phyloP scores from a whole-genome alignment of 805 yeast genomes.

The Yarrowia sp. region DNA sequence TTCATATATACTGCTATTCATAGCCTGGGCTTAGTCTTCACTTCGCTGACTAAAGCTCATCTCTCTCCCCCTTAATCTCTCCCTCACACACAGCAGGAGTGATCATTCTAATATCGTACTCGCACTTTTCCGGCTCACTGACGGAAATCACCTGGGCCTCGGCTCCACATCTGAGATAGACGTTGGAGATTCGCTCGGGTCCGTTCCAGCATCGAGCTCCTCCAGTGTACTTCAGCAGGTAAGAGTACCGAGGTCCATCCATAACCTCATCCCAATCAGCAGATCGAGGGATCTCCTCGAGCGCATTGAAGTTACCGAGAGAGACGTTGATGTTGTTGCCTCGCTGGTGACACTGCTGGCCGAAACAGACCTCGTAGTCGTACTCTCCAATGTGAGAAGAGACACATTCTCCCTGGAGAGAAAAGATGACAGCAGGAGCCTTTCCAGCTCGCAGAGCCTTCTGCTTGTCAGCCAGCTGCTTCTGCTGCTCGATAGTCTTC shows the following conservation, averaged over 20 bases:
- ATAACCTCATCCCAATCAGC: conserved; percentile 23
- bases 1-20: too few relatives aligned
- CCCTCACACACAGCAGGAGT: conserved; percentile 38
- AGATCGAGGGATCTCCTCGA: conserved; percentile 29
- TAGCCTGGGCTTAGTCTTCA: too few relatives aligned
- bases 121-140: conserved; percentile 86
- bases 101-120: conserved; percentile 52
- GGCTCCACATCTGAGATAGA: conserved; percentile 66
- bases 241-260: conserved; percentile 34
- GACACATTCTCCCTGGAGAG: conserved; percentile 52
- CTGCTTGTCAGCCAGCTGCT: conserved; percentile 10
- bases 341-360: conserved; percentile 57
- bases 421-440: conserved; percentile 60
- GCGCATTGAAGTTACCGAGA: conserved; percentile 48
- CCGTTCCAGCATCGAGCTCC: conserved; percentile 96
- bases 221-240: conserved; percentile 45
- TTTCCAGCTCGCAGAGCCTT: conserved; percentile 45
- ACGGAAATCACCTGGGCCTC: conserved; percentile 58
- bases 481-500: conserved; percentile 29
- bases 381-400: conserved; percentile 62
- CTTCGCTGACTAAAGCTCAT: conserved; percentile 22
- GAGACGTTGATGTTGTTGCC: conserved; percentile 48
- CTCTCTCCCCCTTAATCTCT: conserved; percentile 13
- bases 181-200: conserved; percentile 69
- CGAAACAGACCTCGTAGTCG: conserved; percentile 60